Conservation (phyloP, 2,329 filamentous ascomycete genomes). For the Arthrobotrys sphaeroides region DNA sequence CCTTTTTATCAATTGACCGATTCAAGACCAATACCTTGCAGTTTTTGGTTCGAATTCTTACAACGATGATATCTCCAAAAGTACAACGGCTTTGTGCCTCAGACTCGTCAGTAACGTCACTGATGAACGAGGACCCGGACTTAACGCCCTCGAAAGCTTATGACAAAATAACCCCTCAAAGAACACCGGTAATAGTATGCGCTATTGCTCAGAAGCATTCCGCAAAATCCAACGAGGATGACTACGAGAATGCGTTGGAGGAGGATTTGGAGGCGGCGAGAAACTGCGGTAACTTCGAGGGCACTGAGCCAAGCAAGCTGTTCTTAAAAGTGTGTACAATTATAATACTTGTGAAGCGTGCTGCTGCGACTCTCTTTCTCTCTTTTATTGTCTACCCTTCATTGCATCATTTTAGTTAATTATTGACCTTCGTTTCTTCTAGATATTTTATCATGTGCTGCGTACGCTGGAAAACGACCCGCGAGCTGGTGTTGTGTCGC, state of each 20-base stretch:
- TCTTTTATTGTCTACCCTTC: too few relatives aligned
- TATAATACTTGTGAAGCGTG: too few relatives aligned
- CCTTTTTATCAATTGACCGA: too few relatives aligned
- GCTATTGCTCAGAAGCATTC: conserved; percentile 38
- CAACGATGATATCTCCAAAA: conserved; percentile 32
- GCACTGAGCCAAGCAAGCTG: conserved; percentile 71
- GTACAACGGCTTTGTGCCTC: conserved; percentile 20
- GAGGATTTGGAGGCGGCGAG: conserved; percentile 67
- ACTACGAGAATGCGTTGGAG: conserved; percentile 43
- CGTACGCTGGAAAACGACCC: conserved; percentile 67
- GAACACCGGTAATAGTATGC: conserved; percentile 3
- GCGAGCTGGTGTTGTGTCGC: conserved; percentile 67
- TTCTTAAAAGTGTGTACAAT: conserved; percentile 68
- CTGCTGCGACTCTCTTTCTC: too few relatives aligned
- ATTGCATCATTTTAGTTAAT: background rate
- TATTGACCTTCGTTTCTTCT: background rate
- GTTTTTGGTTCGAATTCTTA: background rate
- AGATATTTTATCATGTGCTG: conserved; percentile 74
- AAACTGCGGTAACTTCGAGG: conserved; percentile 74
- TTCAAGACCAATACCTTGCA: background rate
- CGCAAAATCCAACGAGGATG: conserved; percentile 22
- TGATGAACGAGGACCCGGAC: conserved; percentile 34
- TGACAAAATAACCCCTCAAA: conserved; percentile 30
- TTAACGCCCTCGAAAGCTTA: conserved; percentile 38
- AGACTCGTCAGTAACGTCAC: conserved; percentile 24